Evolutionary conservation across 495 filamentous ascomycete species (phyloP).

Genomic region (Umbilicaria muhlenbergii): DNA sequence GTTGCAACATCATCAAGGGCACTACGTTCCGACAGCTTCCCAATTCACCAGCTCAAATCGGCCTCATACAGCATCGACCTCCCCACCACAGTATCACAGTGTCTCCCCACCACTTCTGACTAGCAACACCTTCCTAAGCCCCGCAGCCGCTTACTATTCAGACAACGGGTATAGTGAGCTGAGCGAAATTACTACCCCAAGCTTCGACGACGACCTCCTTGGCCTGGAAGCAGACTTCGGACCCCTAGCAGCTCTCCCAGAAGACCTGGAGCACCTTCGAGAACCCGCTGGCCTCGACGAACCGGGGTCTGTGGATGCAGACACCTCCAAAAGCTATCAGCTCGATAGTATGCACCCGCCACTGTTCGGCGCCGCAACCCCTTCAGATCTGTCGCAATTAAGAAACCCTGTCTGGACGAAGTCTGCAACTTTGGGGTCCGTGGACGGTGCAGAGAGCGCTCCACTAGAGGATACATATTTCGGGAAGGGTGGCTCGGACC

Average conservation of each 20-base stretch:
- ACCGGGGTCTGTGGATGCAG: no score
- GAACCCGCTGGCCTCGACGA: no score
- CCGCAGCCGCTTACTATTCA: slow-evolving; percentile 7
- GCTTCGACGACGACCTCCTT: slow-evolving; percentile 1
- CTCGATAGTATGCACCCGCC: no score
- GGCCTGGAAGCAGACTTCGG: slow-evolving; percentile 9
- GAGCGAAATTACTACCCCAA: slow-evolving; percentile 10
- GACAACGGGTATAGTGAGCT: slow-evolving; percentile 10
- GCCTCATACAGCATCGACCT: not conserved
- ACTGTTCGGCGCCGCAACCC: no score
- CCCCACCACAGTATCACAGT: not conserved
- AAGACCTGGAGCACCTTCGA: no score
- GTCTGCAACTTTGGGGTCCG: not conserved
- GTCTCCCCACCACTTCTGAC: not conserved
- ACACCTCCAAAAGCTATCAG: no score
- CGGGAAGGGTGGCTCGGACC: no score
- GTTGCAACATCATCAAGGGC: not conserved
- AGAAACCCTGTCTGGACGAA: slow-evolving; percentile 15
- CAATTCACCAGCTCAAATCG: slow-evolving; percentile 1
- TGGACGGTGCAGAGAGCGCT: no score
- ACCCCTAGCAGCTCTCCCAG: not conserved
- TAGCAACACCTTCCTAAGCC: slow-evolving; percentile 9
- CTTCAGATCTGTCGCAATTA: slow-evolving; percentile 1
- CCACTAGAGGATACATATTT: no score
- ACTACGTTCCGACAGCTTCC: not conserved